Evolutionary conservation across 192 early-diverging fungal species (phyloP), one percentile per base, ranked within the genome.

Genomic region (Nowakowskiella sp.): DNA sequence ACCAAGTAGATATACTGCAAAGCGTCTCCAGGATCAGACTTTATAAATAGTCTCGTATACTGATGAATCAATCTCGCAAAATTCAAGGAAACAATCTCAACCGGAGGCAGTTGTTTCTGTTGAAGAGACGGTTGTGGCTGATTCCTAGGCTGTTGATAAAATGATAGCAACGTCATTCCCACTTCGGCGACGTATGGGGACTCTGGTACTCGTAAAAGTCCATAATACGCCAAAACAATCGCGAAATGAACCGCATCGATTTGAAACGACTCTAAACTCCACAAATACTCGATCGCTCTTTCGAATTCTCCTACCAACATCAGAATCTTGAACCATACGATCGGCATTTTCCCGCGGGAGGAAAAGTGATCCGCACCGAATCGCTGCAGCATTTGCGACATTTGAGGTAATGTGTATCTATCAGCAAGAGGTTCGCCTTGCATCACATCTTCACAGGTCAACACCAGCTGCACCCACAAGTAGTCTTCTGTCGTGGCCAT

Each of bases 241-340:
- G 87, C 90, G 70, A 95, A 85, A 60, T 97, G 94, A 6, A 97
- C 81, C 9, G 90, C 90, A 50, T 99, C 94, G 5, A 88, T 61
- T 9, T 72, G 67, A 60, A 72, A 85, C 4, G 57, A 65, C 16
- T 78, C 81, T 21, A 71, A 58, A 47, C 78, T 76, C 32, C 71
- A 72, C 19, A 94, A 70, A 53, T 88, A 84, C 34, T 80, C 67
- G 19, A 94, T 67, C 6, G 92, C 92, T 60, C 72, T 62, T 57
- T 95, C 95, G 77, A 94, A 94, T 72, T 94, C 88, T n/a, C 84
- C 85, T 44, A 85, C 84, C 1, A 90, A 68, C 9, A 97, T 50
- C 24, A 99, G 78, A 10, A 90, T 82, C 43, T 80, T 81, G 31
- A 93, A 86, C 58, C 88, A 97, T 9, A 80, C 72, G 34, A 86